These are phyloP conservation scores for Camellia sinensis DNA, from an alignment of 148 eudicot species.

Conservation along the genomic window DNA sequence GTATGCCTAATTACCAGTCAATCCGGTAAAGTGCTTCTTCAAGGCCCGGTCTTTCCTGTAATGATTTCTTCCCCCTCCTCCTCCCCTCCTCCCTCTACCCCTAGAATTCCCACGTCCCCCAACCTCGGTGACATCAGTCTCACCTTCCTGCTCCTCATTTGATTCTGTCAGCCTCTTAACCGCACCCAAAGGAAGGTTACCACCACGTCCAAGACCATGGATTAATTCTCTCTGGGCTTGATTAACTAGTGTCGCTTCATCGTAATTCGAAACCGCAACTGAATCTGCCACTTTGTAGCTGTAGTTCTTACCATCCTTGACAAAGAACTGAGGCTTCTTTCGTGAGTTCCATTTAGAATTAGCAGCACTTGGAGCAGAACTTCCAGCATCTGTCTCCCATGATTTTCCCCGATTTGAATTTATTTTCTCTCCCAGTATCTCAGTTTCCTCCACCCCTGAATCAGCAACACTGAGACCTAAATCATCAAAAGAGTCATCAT, in stretches of 20 bases:
- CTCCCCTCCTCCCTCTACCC: conserved; percentile 27
- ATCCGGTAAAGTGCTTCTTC: conserved; percentile 70
- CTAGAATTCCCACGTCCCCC: conserved; percentile 40
- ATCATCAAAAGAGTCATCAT: conserved; percentile 96
- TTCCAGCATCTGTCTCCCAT: conserved; percentile 28
- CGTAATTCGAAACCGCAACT: conserved; percentile 64
- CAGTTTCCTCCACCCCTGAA: conserved; percentile 69
- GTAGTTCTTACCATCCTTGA: conserved; percentile 95
- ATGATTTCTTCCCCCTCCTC: conserved; percentile 25
- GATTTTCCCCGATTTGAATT: conserved; percentile 28
- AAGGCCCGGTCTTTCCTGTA: conserved; percentile 69
- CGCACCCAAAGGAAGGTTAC: conserved; percentile 76
- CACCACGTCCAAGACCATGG: conserved; percentile 91
- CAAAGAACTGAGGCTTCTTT: conserved; percentile 76
- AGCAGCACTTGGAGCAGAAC: conserved; percentile 32
- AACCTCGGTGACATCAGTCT: conserved; percentile 24
- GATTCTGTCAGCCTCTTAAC: conserved; percentile 47
- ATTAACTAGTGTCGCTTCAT: conserved; percentile 65
- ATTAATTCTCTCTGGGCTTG: conserved; percentile 64
- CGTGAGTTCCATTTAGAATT: conserved; percentile 67
- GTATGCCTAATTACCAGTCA: conserved; percentile 42
- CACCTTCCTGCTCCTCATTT: conserved; percentile 27
- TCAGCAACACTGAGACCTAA: conserved; percentile 73
- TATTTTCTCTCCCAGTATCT: conserved; percentile 42
- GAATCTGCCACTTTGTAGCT: conserved; percentile 94